A percentile compares a stretch with the other conserved stretches of the same genome.
phyloP scores from a whole-genome alignment of 2,329 filamentous ascomycete genomes.

The Torrubiellomyces zombiae region DNA sequence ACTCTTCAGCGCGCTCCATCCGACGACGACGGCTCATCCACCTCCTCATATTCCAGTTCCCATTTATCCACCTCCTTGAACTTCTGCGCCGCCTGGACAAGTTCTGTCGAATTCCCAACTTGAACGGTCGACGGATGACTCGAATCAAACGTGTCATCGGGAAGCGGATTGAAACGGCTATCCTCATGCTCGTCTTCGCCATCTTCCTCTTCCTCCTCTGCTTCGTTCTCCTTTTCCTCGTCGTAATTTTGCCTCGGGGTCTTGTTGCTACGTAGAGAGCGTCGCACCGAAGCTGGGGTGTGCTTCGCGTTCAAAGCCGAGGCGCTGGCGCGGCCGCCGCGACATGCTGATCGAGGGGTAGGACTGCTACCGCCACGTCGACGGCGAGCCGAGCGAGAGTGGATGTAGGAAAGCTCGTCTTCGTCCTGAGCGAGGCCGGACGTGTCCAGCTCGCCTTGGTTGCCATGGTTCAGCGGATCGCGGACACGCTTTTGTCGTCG shows the following conservation, averaged over 20 bases:
- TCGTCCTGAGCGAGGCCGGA: slow-evolving; percentile 33
- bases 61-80: slow-evolving; percentile 55
- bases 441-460: slow-evolving; percentile 30
- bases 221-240: slow-evolving; percentile 44
- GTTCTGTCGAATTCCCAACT: slow-evolving; percentile 28
- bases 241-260: slow-evolving; percentile 32
- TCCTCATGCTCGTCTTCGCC: slow-evolving; percentile 19
- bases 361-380: slow-evolving; percentile 16
- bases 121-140: slow-evolving; percentile 14
- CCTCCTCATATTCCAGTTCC: slow-evolving; percentile 51
- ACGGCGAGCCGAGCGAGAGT: slow-evolving; percentile 15
- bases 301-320: slow-evolving; percentile 11
- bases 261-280: slow-evolving; percentile 14
- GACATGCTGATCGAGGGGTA: slow-evolving; percentile 10
- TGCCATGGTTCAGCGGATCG: slow-evolving; percentile 23
- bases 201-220: slow-evolving; percentile 16
- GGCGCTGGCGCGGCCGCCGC: not conserved
- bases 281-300: slow-evolving; percentile 7
- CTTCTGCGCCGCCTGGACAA: slow-evolving; percentile 42
- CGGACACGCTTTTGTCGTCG: slow-evolving; percentile 25
- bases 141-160: slow-evolving; percentile 27
- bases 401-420: slow-evolving; percentile 36
- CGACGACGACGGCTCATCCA: slow-evolving; percentile 38
- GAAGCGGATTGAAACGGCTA: slow-evolving; percentile 24
- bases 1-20: slow-evolving; percentile 27